A percentile compares a stretch with the other conserved stretches of the same genome.
Evolutionary conservation across 768 basidiomycete species (phyloP).

Genomic region (Tulasnella sp.): DNA sequence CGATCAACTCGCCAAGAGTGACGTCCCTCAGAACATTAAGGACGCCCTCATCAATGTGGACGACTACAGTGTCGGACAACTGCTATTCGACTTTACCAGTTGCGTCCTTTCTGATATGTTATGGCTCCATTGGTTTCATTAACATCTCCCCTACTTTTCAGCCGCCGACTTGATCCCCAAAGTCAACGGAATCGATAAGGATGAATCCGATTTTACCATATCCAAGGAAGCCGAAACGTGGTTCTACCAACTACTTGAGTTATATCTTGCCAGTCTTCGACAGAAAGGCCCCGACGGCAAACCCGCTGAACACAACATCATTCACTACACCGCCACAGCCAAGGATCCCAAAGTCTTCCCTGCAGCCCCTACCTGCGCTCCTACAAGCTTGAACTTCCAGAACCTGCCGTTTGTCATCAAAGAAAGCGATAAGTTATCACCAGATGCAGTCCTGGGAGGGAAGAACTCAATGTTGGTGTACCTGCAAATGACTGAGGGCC

Average conservation of each 20-base stretch:
- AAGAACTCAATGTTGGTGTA: neutral
- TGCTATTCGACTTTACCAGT: slow-evolving; percentile 15
- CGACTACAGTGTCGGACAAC: neutral
- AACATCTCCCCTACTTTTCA: neutral
- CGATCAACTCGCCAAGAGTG: neutral
- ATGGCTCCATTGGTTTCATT: neutral
- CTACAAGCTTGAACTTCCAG: slow-evolving; percentile 1
- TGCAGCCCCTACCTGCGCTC: slow-evolving; percentile 1
- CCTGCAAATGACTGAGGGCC: neutral
- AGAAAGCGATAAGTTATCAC: neutral
- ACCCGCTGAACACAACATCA: neutral
- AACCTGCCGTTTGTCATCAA: neutral
- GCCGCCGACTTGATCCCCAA: neutral
- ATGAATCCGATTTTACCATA: neutral
- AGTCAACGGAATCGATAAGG: neutral
- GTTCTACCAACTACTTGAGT: neutral
- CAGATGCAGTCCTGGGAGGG: neutral
- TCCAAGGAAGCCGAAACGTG: neutral
- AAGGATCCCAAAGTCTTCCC: neutral
- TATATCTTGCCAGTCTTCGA: neutral
- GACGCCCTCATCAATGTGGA: neutral
- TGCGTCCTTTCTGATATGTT: neutral
- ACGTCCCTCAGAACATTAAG: neutral
- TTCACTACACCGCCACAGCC: neutral
- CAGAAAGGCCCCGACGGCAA: neutral